Evolutionary conservation across 306 rosid genomes (phyloP).

Genomic region (Citrullus colocynthis): DNA sequence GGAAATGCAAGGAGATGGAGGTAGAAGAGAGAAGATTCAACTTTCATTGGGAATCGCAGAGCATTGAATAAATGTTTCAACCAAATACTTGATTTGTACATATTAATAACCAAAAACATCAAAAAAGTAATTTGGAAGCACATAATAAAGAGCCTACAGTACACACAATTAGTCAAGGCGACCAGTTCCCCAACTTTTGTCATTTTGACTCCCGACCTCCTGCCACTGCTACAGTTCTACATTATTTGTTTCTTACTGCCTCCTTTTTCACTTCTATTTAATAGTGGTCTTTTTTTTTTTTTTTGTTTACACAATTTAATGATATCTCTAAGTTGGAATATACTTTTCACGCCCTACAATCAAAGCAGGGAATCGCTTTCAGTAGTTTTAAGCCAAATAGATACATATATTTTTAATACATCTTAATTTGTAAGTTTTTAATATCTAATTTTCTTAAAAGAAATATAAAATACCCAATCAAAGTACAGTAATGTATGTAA

Average conservation of each 20-base stretch:
- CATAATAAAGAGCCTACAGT: neutral
- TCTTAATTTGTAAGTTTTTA: too few relatives aligned
- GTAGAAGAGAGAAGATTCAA: neutral
- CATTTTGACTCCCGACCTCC: neutral
- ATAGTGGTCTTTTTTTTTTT: neutral
- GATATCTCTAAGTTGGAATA: neutral
- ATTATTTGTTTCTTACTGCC: neutral
- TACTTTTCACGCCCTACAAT: neutral
- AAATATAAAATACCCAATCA: neutral
- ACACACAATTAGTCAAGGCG: neutral
- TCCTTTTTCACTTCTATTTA: neutral
- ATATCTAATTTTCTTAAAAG: too few relatives aligned
- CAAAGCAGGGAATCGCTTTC: neutral
- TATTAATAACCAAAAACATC: neutral
- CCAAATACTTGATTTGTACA: neutral
- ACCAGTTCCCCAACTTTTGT: neutral
- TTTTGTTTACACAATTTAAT: neutral
- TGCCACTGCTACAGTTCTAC: neutral
- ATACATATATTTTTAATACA: too few relatives aligned
- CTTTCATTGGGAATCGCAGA: slow-evolving; percentile 2
- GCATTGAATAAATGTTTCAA: neutral
- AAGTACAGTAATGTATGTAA: too few relatives aligned
- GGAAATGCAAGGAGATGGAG: neutral
- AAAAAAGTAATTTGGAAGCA: slow-evolving; percentile 4
- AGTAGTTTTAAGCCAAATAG: too few relatives aligned